Evolutionary conservation across 2,329 filamentous ascomycete genomes (phyloP), one percentile per base, ranked within the genome.

Genomic region (Lasiodiplodia hormozganensis): DNA sequence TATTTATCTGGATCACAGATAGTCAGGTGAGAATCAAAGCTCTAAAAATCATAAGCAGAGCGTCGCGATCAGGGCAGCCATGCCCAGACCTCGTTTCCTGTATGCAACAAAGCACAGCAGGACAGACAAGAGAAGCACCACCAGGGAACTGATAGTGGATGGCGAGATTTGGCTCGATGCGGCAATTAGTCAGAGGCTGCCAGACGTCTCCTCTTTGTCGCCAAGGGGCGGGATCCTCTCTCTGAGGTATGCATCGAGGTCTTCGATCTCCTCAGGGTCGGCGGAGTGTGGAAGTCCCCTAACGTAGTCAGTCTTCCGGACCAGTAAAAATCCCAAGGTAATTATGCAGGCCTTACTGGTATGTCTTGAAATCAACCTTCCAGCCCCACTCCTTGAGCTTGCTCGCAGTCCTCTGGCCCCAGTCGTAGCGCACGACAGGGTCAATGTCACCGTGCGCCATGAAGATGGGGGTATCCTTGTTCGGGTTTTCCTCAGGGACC

Each of bases 391-490:
- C 85, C 78, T 88, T 89, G 64, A 98, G 81, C 69, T 85, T 78
- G 51, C 92, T 85, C 3, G 86, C 88, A 28, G 92, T 93, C 79
- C 84, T 78, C 77, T 88, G 81, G 16, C 92, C 95, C 79, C 92
- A 90, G 68, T 86, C 82, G 53, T 89, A 86, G 72, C 85, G 86
- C 10, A 97, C 92, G 3, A 97, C 82, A 16, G 85, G 85, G 78
- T 99, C 95, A 0, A 81, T 82, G 70, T 90, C 87, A n/a, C 96
- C 96, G 74, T 98, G 96, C 14, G 88, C 93, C 89, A 97, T 91
- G 80, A 96, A 92, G 71, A 98, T 89, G 1, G 92, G 92, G 1
- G 93, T 97, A 51, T 91, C 84, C 79, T 90, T 88, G 79, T 93
- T 94, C 67, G 86, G 83, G 72, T 82, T 86, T 31, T 76, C 75